Evolutionary conservation across 169 alveolate species (phyloP), one percentile per base, ranked within the genome.

Genomic region (Babesia ovis): DNA sequence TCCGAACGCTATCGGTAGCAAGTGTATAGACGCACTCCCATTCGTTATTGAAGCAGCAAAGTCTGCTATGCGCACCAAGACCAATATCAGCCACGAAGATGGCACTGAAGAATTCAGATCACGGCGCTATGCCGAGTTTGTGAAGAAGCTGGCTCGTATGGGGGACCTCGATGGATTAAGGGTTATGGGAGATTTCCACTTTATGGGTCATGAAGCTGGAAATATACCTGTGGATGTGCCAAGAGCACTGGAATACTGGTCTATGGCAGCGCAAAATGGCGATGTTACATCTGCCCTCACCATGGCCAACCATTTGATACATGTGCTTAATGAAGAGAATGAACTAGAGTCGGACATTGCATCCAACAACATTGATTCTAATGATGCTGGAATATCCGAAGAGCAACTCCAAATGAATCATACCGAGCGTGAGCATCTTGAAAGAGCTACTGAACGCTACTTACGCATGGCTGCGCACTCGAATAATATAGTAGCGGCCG

Each of bases 251-350:
- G 88, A 86, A 46, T 83, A 80, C 43, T 92, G 95, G 95, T 82
- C 87, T 22, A 83, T 67, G 67, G 93, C 95, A 5, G 95, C 95
- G n/a, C 91, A 91, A 45, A 71, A 85, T n/a, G 95, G 95, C 6
- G 95, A 92, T 71, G 87, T 84, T 9, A 68, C 90, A n/a, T 91
- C 95, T 25, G 95, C 95, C 11, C 72, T 92, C 48, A 91, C 95
- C 8, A 83, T 92, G 43, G 95, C 95, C 12, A 74, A 56, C 22
- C 87, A 79, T 37, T 66, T 66, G 34, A 55, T 79, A n/a, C 37
- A 50, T 16, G 67, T 85, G 79, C 62, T 86, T 14, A 71, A 77
- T 42, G 39, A 76, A 9, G 91, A 80, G 66, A 90, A 75, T 71
- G 57, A 82, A 4, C 32, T n/a, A 22, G 58, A 55, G 4, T 27